Evolutionary conservation across 2,329 filamentous ascomycete genomes (phyloP), one percentile per base, ranked within the genome.

Genomic region (Penicillium psychrosexuale): DNA sequence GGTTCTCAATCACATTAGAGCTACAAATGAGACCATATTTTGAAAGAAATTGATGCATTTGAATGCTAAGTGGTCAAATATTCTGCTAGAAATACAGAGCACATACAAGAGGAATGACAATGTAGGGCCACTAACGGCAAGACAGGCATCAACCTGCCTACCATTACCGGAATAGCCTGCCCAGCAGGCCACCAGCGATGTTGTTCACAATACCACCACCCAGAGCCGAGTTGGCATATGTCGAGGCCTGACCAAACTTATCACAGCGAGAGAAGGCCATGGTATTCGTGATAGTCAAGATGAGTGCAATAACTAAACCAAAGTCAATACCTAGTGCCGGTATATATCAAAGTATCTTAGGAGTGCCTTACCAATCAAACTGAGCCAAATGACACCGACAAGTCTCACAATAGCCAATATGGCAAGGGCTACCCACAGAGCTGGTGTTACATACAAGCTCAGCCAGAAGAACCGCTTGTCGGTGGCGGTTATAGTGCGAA

Each of bases 221-320:
- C 50, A 85, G 72, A 5, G 82, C 82, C 38, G 76, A 78, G 42
- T 78, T 82, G 7, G 83, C 82, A 58, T 82, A 80, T 47, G 75
- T 82, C 36, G 81, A 83, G 11, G 84, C 84, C 63, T 87, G 78
- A 57, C 78, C 78, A 62, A 80, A 80, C 49, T 76, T 76, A 60
- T 80, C 78, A 56, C 78, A 80, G 17, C 78, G 71, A 8, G 78
- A 80, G 65, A 80, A 80, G 6, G 78, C 78, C 37, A 80, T 66
- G 1, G 78, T 80, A 58, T 80, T 80, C 31, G 78, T 80, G 56
- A 80, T 76, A 0, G 78, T 80, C 42, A 80, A 63, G 17, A 78
- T 68, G 33, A 80, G 69, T 1, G 78, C 78, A 63, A 80, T 80
- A 3, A 70, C 78, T 80, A 60, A 47, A 33, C 8, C 24, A 30